These are phyloP conservation scores for Boletus sp. DNA, from an alignment of 768 basidiomycete species.

Conservation along the genomic window DNA sequence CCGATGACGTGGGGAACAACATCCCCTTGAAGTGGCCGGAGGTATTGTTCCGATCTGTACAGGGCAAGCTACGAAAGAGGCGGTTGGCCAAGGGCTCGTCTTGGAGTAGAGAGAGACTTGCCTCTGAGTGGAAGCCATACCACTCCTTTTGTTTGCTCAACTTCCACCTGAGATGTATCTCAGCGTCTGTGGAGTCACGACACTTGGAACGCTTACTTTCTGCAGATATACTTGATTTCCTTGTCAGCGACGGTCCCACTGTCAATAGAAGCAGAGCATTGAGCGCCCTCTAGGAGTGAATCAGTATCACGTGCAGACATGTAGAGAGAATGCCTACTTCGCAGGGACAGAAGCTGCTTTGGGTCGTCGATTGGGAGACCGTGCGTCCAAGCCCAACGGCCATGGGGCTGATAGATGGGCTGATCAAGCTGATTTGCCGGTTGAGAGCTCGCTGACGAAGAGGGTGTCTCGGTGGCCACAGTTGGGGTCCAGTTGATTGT, in stretches of 20 bases:
- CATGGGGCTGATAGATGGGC: conserved; percentile 32
- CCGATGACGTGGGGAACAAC: conserved; percentile 54
- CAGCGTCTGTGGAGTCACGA: neutral
- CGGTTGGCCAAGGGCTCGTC: conserved; percentile 5
- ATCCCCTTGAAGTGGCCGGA: conserved; percentile 49
- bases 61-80: conserved; percentile 43
- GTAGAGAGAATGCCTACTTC: conserved; percentile 15
- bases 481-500: conserved; percentile 27
- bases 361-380: conserved; percentile 27
- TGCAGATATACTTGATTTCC: conserved; percentile 35
- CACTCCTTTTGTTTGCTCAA: conserved; percentile 31
- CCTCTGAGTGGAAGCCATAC: conserved; percentile 42
- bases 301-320: conserved; percentile 1
- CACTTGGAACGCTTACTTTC: conserved; percentile 29
- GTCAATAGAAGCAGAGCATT: conserved; percentile 38
- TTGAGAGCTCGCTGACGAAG: neutral
- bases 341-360: conserved; percentile 24
- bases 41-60: conserved; percentile 44
- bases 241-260: conserved; percentile 28
- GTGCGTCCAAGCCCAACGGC: conserved; percentile 31
- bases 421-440: conserved; percentile 14
- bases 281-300: conserved; percentile 30
- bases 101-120: conserved; percentile 16
- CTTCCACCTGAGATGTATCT: conserved; percentile 30
- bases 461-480: neutral